Evolutionary conservation across 1,284 basidiomycete species (phyloP), one percentile per base, ranked within the genome.

Genomic region (Cryptococcus sp.): DNA sequence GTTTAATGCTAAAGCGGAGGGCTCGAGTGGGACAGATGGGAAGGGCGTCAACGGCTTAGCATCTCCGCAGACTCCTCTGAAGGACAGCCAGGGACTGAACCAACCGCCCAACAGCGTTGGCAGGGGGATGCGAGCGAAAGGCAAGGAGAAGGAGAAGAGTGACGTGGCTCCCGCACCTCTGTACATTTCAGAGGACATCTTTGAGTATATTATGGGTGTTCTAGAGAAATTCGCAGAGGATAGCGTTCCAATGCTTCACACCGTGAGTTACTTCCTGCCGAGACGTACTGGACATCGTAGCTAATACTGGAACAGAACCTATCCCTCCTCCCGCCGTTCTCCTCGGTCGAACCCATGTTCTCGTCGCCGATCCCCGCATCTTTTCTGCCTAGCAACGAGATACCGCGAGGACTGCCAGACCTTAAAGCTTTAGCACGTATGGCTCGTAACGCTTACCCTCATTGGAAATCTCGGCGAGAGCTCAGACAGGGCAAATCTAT

Each of bases 171-270:
- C 73, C 1, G 55, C 68, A 7, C 72, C 79, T 2, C 75, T 88
- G 16, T 74, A 82, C 55, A 88, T 97, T 60, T 83, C 84, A 3
- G 92, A 96, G 72, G 92, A 96, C 68, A 88, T 92, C 66, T 95
- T 98, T 66, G 96, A 99, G 79, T 85, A 93, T 64, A 86, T 96
- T 60, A 95, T 98, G 91, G 92, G 91, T 47, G 80, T 97, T 45
- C 90, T 97, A 70, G 95, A 99, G 81, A 89, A 89, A 71, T 83
- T 90, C 52, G 91, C 93, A 0, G 90, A 93, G 69, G 92, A 97
- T 70, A 90, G 88, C 22, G 78, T 90, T 0, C 93, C 95, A 57
- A 93, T 89, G 76, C 82, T 98, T 10, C 93, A 97, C 77, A 88
- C 93, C 70, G 92, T 93, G 75, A 60, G n/a, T n/a, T n/a, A n/a